Base-by-base conservation (phyloP, 129 eudicot species). In the Rutidosis leptorrhynchoides region DNA sequence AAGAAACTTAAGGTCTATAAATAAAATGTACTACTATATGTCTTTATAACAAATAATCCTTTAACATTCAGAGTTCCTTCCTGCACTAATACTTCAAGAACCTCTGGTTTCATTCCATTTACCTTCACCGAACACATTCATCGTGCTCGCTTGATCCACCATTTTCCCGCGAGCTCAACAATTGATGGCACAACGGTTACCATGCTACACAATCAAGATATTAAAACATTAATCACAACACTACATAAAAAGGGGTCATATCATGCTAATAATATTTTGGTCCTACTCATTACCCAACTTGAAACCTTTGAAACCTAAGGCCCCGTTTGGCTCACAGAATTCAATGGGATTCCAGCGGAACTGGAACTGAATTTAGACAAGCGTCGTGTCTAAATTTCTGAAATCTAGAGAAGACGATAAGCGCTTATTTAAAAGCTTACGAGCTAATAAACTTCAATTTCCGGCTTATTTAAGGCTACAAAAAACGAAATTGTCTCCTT, bases 71-170 rank as follows among this genome's bases (percentile, higher is more conserved):
- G 68, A 59, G 74, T 21, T 60, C 46, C 79, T 75, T 75, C 64
- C 48, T 75, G 79, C 74, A 35, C 68, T 75, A 75, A 75, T 68
- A 75, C 74, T 75, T 75, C 49, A 75, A 75, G 70, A 67, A 69
- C 69, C 69, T 59, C 79, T 58, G 32, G 25, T 58, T 58, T 64
- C 77, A 32, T 73, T 37, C 46, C 77, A 72, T 63, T 51, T 72
- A 48, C 62, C 62, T 26, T 62, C 70, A 33, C 71, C 42, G 20
- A 75, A 68, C 20, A 60, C 62, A 51, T 26, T 48, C 74, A 75
- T 58, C 28, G 27, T 42, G 26, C 40, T 35, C 69, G 26, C 28
- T 35, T 64, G 9, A 58, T 70, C 25, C 58, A 23, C 62, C 62
- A 10, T 37, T 63, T 24, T 52, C 70, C 54, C 19, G 20, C 48